phyloP scores from a whole-genome alignment of 2,329 filamentous ascomycete genomes.

The Colletotrichum cordylinicola region DNA sequence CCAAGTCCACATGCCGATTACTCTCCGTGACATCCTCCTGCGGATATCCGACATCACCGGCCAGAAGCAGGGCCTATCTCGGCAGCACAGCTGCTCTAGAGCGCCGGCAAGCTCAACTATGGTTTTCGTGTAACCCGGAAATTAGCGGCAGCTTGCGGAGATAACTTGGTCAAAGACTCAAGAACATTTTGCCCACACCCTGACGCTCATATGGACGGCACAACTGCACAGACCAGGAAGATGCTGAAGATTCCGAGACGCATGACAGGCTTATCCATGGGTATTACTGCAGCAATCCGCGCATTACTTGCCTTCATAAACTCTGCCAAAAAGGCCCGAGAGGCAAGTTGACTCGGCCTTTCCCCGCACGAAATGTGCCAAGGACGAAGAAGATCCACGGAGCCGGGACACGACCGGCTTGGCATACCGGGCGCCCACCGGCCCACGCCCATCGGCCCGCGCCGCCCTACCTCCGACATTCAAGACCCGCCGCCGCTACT shows the following conservation, averaged over 20 bases:
- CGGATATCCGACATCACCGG: not conserved
- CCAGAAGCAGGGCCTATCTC: not conserved
- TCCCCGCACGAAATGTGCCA: not conserved
- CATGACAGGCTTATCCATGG: not conserved
- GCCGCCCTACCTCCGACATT: not conserved
- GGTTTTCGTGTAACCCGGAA: rapidly evolving
- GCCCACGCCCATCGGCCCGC: not conserved
- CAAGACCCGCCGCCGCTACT: not conserved
- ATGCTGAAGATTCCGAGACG: rapidly evolving
- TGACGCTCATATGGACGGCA: not conserved
- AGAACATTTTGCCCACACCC: not conserved
- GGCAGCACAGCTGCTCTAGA: not conserved
- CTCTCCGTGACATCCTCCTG: rapidly evolving
- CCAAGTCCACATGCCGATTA: not conserved
- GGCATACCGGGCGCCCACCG: not conserved
- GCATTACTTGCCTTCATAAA: not conserved
- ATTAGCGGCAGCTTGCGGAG: not conserved
- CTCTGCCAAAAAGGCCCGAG: not conserved
- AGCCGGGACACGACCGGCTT: not conserved
- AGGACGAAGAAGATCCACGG: not conserved
- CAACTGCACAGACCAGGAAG: rapidly evolving
- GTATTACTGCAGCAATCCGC: rapidly evolving
- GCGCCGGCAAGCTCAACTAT: rapidly evolving
- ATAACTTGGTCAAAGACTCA: rapidly evolving
- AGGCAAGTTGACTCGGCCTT: rapidly evolving